Base-by-base conservation (phyloP, 1,139 yeast species). In the Yamadazyma dushanensis region DNA sequence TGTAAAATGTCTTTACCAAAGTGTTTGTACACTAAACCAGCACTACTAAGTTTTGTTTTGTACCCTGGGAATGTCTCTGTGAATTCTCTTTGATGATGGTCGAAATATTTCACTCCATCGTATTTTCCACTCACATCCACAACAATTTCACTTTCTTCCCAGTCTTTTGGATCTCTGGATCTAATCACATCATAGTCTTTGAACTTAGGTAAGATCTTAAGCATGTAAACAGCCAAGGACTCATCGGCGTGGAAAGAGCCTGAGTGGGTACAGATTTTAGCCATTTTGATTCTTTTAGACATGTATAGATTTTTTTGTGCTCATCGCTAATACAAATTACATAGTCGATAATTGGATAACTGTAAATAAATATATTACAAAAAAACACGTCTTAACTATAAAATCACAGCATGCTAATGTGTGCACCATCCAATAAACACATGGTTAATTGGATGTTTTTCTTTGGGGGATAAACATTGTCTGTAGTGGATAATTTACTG, bases 201-300 rank as follows among this genome's bases (percentile, higher is more conserved):
- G 61, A 61, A 92, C 56, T 76, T 71, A 3, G 96, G 95, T 35
- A 92, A 68, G 19, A 78, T 67, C 51, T 76, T 78, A 40, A 92
- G 69, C 84, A 92, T 80, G 60, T 75, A 90, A 3, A 90, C 96
- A 2, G 97, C 98, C 41, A 94, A 73, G n/a, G 96, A 83, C 61
- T 92, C 98, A 61, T 92, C 98, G 15, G 98, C 97, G 55, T 92
- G 98, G 72, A 92, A 92, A 0, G 90, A 76, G 7, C 98, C 98
- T 30, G 94, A 86, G 56, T 89, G 97, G 11, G 97, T 90, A 53
- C 96, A 90, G 43, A 90, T 85, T 52, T 76, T 60, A 36, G 66
- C 55, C 61, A 59, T 58, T 29, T 44, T 47, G 2, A 42, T 10
- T 31, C 36, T 44, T 20, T 44, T 44, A 7, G 45, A 36, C 40